Conservation (phyloP, 306 rosid species). For the Mucuna pruriens region DNA sequence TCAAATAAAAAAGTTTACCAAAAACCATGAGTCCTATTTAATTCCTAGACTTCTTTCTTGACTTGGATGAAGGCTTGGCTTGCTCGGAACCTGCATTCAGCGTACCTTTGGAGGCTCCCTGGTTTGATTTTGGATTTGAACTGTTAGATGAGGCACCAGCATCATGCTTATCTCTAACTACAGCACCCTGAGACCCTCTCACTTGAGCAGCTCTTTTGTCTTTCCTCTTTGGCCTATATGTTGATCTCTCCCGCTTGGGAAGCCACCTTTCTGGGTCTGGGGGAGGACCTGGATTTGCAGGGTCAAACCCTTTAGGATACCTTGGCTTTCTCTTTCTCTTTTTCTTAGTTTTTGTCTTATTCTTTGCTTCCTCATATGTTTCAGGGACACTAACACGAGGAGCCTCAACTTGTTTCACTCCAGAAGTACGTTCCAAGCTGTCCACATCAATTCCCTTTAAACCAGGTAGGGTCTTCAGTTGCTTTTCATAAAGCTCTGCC, state of each 20-base stretch:
- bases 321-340: conserved; percentile 98
- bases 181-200: conserved; percentile 98
- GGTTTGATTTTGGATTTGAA: conserved; percentile 71
- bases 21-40: conserved; percentile 33
- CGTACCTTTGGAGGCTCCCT: conserved; percentile 62
- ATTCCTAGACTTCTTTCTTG: conserved; percentile 89
- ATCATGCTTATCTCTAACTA: conserved; percentile 82
- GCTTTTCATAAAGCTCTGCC: conserved; percentile 90
- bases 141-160: conserved; percentile 56
- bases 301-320: conserved; percentile 97
- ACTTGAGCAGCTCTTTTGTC: conserved; percentile 98
- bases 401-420: conserved; percentile 77
- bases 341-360: conserved; percentile 78
- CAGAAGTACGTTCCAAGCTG: conserved; percentile 82
- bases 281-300: conserved; percentile 94
- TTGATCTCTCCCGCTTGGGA: conserved; percentile 95
- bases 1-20: conserved; percentile 30
- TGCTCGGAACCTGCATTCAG: conserved; percentile 63
- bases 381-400: conserved; percentile 54
- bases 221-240: conserved; percentile 93
- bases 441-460: conserved; percentile 83
- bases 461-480: conserved; percentile 83
- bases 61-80: conserved; percentile 70
- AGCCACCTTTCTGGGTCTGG: conserved; percentile 99
- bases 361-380: conserved; percentile 74